Evolutionary conservation across 352 stramenopile genomes (phyloP), one percentile per base, ranked within the genome.

Genomic region (Phytophthora macrochlamydospora): DNA sequence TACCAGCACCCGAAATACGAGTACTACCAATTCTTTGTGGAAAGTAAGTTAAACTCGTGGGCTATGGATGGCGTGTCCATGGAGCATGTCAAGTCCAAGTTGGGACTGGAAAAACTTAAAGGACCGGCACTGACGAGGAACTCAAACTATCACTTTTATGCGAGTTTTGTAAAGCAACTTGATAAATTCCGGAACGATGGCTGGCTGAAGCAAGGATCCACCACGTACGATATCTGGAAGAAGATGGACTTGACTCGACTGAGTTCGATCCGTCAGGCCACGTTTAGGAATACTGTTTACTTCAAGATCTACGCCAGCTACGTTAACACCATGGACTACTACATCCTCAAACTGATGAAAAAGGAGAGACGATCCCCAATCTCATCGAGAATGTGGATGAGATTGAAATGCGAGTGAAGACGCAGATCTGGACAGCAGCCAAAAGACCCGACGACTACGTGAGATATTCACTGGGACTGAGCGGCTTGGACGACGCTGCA

Each of bases 391-490:
- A 57, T 7, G 18, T 24, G 18, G 18, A 24, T 24, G 18, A 24
- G 18, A 24, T 24, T 24, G 18, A 24, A 24, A 24, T 24, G 0
- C 2, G 7, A 2, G 11, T 30, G 7, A 69, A 69, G 29, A 64
- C 55, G 9, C 2, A 38, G 24, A 69, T 69, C 33, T 64, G 55
- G 54, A 33, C 13, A 3, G 11, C 3, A 0, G 32, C 18, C 1
- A 65, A 59, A 42, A 55, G 55, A 45, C 55, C 62, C 2, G 62
- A 69, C 12, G 48, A 35, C 31, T 69, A 59, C 43, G 42, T 65
- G 13, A 64, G 55, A 33, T 59, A 45, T 29, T 49, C 49, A 2
- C 51, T 69, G 48, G 62, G 55, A 14, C 14, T 69, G 62, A 35
- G 59, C 33, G 33, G n/a, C 2, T 55, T 69, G 28, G 50, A 13